phyloP scores from a whole-genome alignment of 2,329 filamentous ascomycete genomes.

The Penicillium sp. region DNA sequence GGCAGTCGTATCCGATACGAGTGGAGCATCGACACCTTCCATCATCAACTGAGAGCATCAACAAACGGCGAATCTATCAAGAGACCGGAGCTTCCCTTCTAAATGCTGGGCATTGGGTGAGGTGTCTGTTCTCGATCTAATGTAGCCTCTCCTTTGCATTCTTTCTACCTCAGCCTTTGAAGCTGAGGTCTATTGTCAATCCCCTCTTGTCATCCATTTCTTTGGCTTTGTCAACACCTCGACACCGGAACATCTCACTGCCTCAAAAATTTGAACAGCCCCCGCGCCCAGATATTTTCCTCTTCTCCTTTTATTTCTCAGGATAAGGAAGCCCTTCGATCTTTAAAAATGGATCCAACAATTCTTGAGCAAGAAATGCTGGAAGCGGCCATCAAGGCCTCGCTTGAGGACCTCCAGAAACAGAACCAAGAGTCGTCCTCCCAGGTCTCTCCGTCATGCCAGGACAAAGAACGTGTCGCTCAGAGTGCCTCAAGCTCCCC shows the following conservation, averaged over 20 bases:
- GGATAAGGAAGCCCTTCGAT: neutral
- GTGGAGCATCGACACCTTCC: neutral
- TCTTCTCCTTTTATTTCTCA: no score
- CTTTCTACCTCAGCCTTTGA: neutral
- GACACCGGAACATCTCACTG: neutral
- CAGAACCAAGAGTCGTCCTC: neutral
- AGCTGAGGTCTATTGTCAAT: neutral
- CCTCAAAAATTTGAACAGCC: neutral
- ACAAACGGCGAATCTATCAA: neutral
- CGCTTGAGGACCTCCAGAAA: conserved; percentile 8
- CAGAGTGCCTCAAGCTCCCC: neutral
- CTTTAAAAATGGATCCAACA: conserved; percentile 6
- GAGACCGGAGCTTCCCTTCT: neutral
- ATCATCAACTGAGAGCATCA: neutral
- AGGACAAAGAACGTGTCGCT: neutral
- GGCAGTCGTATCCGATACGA: neutral
- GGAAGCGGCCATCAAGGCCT: conserved; percentile 11
- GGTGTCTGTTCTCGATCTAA: neutral
- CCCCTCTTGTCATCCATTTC: neutral
- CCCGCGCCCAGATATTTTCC: neutral
- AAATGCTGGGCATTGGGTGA: neutral
- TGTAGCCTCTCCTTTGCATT: neutral
- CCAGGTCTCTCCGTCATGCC: neutral
- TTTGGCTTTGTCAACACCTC: conserved; percentile 4
- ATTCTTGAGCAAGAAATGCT: neutral